phyloP scores from a whole-genome alignment of 192 early-diverging fungal species.

The Backusella mclennaniae region DNA sequence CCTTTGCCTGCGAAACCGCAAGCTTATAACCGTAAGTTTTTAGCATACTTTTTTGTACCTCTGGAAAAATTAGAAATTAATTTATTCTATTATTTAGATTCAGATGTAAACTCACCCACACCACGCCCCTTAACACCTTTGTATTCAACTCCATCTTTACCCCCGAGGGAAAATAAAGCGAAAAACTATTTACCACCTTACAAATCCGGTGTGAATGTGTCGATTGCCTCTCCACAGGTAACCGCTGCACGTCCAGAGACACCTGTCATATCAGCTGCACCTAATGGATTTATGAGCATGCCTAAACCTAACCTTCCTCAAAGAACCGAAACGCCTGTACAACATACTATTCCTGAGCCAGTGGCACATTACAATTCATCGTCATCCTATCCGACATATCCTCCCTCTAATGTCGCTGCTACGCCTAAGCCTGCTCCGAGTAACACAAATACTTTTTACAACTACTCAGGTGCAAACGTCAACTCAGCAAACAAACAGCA shows the following conservation, averaged over 20 bases:
- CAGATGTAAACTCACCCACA: background rate
- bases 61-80: background rate
- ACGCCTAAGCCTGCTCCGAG: background rate
- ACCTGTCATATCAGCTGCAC: constrained; percentile 6
- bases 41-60: background rate
- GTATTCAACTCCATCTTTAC: background rate
- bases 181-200: background rate
- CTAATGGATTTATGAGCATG: background rate
- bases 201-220: background rate
- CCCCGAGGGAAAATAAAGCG: background rate
- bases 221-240: background rate
- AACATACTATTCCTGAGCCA: background rate
- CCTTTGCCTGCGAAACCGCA: constrained; percentile 9
- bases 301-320: background rate
- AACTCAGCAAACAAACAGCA: background rate
- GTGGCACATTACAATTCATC: background rate
- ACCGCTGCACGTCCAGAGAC: background rate
- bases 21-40: constrained; percentile 11
- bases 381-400: background rate
- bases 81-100: background rate
- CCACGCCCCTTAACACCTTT: background rate
- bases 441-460: background rate
- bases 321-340: background rate
- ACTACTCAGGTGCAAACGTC: background rate
- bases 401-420: background rate